Evolutionary conservation across 495 filamentous ascomycete species (phyloP).

Genomic region (Rhypophila decipiens): DNA sequence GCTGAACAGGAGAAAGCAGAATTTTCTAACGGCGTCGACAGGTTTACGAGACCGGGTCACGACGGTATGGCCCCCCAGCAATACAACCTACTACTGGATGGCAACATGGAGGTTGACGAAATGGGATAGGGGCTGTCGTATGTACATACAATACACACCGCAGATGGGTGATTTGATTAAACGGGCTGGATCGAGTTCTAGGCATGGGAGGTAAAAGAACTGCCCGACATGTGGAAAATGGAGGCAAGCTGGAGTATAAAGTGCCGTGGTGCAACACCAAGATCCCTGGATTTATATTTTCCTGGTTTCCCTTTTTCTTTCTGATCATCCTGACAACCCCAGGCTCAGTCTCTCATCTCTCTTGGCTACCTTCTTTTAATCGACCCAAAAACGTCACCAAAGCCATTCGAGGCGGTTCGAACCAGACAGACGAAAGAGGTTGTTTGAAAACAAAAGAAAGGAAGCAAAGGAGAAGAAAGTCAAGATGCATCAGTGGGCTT

Average conservation of each 20-base stretch:
- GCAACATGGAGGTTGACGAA: too few species aligned
- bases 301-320: neutral
- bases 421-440: neutral
- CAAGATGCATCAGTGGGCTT: constrained; percentile 45
- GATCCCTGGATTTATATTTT: neutral
- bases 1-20: too few species aligned
- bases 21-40: neutral
- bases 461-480: constrained; percentile 9
- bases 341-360: constrained; percentile 1
- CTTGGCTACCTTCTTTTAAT: neutral
- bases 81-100: too few species aligned
- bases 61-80: too few species aligned
- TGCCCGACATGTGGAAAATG: neutral
- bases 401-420: neutral
- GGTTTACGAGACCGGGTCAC: constrained; percentile 11
- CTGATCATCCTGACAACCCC: neutral
- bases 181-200: too few species aligned
- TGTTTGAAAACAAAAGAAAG: neutral
- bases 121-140: too few species aligned
- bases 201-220: neutral
- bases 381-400: too few species aligned
- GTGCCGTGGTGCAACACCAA: constrained; percentile 7
- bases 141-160: too few species aligned
- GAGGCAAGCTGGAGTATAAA: constrained; percentile 5
- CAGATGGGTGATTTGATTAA: too few species aligned